Evolutionary conservation across 2,329 filamentous ascomycete genomes (phyloP).

Genomic region (Metarhizium guizhouense): DNA sequence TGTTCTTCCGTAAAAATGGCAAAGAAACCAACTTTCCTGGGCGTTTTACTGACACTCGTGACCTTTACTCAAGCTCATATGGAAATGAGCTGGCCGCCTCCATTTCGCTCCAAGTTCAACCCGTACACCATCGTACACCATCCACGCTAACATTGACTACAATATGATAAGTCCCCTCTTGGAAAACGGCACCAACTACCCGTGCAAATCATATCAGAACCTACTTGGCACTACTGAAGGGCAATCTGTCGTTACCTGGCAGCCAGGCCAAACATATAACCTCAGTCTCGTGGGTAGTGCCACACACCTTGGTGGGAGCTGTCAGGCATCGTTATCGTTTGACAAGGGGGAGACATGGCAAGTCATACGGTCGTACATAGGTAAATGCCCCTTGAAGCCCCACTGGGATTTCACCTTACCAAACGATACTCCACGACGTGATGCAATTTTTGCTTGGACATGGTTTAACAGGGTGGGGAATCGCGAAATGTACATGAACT

Average conservation of each 20-base stretch:
- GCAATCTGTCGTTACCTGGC: conserved; percentile 34
- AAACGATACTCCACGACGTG: conserved; percentile 45
- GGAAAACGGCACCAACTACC: too few relatives aligned
- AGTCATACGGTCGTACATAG: conserved; percentile 53
- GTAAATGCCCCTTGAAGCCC: conserved; percentile 40
- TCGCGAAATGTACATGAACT: conserved; percentile 84
- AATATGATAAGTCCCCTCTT: too few relatives aligned
- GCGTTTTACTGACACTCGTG: too few relatives aligned
- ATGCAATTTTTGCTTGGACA: conserved; percentile 65
- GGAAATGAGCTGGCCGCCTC: too few relatives aligned
- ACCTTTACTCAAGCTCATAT: too few relatives aligned
- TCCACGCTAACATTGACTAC: too few relatives aligned
- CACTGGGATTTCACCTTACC: conserved; percentile 61
- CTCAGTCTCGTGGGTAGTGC: conserved; percentile 56
- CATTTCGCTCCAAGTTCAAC: too few relatives aligned
- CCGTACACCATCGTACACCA: too few relatives aligned
- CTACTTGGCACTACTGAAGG: too few relatives aligned
- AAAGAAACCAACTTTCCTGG: too few relatives aligned
- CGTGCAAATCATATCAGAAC: too few relatives aligned
- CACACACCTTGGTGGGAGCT: conserved; percentile 62
- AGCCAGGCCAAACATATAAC: conserved; percentile 52
- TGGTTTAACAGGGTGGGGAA: conserved; percentile 73
- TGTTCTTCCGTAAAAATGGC: too few relatives aligned
- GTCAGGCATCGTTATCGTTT: conserved; percentile 67
- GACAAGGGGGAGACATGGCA: conserved; percentile 62